Evolutionary conservation across 768 basidiomycete genomes (phyloP).

Genomic region (Mycena chlorophos): DNA sequence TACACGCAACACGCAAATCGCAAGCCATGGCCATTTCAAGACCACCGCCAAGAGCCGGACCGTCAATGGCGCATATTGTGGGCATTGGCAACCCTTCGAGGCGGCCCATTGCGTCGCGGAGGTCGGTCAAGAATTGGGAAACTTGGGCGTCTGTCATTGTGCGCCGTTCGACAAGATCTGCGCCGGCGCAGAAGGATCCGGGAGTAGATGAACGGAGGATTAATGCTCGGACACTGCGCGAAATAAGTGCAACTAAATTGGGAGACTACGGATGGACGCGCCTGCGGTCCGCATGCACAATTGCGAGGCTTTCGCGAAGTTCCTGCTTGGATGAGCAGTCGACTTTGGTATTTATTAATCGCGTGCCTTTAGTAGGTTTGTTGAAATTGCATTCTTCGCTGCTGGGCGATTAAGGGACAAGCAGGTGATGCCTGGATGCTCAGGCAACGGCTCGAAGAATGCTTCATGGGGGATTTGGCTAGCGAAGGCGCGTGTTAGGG

Average conservation of each 20-base stretch:
- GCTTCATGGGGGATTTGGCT: slow-evolving; percentile 31
- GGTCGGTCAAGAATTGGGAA: slow-evolving; percentile 70
- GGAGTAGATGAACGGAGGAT: slow-evolving; percentile 77
- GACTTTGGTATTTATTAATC: slow-evolving; percentile 3
- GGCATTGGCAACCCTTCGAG: slow-evolving; percentile 86
- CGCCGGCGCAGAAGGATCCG: slow-evolving; percentile 90
- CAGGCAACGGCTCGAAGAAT: slow-evolving; percentile 52
- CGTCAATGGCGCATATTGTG: slow-evolving; percentile 90
- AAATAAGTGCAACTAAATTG: slow-evolving; percentile 3
- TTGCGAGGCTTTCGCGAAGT: slow-evolving; percentile 67
- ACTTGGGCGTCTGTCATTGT: slow-evolving; percentile 78
- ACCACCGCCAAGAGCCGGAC: slow-evolving; percentile 91
- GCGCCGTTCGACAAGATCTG: slow-evolving; percentile 84
- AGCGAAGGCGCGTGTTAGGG: not conserved
- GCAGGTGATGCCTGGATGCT: slow-evolving; percentile 65
- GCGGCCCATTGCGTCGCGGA: slow-evolving; percentile 68
- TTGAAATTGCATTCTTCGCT: slow-evolving; percentile 86
- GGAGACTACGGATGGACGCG: slow-evolving; percentile 27
- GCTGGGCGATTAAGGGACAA: slow-evolving; percentile 81
- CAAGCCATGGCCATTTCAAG: slow-evolving; percentile 86
- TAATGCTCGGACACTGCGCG: slow-evolving; percentile 67
- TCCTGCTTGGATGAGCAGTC: slow-evolving; percentile 47
- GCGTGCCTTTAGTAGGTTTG: slow-evolving; percentile 62
- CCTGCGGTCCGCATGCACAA: slow-evolving; percentile 67
- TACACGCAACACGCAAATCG: slow-evolving; percentile 88